Conservation (phyloP, 345 rosid species). For the Excoecaria cochinchinensis region DNA sequence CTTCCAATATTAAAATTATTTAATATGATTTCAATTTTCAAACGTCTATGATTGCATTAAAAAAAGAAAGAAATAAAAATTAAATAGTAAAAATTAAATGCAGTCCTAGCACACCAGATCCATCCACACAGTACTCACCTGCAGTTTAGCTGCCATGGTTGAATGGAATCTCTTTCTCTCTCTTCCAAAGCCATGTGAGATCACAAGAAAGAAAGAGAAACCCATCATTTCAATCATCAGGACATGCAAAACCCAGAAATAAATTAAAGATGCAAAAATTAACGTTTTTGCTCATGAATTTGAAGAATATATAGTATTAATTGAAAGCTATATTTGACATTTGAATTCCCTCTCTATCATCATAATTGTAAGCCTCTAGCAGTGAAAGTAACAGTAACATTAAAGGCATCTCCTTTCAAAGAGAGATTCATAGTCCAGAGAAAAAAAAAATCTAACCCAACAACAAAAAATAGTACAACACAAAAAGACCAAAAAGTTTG, state of each 20-base stretch:
- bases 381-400: conserved; percentile 16
- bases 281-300: background rate
- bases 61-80: too few relatives aligned
- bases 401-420: conserved; percentile 16
- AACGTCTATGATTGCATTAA: too few relatives aligned
- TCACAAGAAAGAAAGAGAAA: conserved; percentile 21
- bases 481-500: conserved; percentile 8
- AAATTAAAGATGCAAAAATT: background rate
- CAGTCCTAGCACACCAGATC: too few relatives aligned
- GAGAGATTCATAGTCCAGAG: conserved; percentile 22
- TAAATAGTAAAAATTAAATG: too few relatives aligned
- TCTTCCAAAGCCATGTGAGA: conserved; percentile 13
- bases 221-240: conserved; percentile 13
- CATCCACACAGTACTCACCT: too few relatives aligned
- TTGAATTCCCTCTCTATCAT: conserved; percentile 14
- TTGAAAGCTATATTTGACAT: background rate
- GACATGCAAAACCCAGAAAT: conserved; percentile 3
- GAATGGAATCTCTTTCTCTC: conserved; percentile 45
- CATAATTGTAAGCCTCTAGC: background rate
- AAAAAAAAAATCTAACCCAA: conserved; percentile 19
- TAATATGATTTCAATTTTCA: too few relatives aligned
- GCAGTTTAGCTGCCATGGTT: too few relatives aligned
- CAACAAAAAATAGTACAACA: conserved; percentile 5
- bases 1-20: too few relatives aligned
- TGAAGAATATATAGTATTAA: background rate